These are phyloP conservation scores for Jatropha curcas DNA, from an alignment of 345 rosid genomes.

Conservation along the genomic window DNA sequence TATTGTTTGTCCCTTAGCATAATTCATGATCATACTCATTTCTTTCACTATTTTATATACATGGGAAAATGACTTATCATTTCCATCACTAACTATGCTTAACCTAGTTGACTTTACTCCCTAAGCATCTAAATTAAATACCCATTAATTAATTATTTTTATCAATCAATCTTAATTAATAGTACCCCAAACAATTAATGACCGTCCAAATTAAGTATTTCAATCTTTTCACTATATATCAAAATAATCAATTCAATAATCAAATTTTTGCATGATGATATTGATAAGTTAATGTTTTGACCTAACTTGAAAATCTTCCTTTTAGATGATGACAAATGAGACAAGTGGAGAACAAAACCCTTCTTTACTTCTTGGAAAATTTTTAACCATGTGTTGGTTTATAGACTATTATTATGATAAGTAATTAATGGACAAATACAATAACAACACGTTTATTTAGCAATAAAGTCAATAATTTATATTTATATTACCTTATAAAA, in stretches of 20 bases:
- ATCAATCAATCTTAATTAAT: too few relatives aligned
- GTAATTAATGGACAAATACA: neutral
- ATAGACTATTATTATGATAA: conserved; percentile 10
- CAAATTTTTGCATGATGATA: conserved; percentile 18
- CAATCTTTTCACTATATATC: neutral
- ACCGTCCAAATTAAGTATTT: conserved; percentile 4
- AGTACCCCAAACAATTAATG: neutral
- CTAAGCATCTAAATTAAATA: conserved; percentile 2
- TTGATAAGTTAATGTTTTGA: conserved; percentile 19
- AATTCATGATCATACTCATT: conserved; percentile 40
- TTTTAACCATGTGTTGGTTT: conserved; percentile 7
- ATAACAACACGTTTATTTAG: too few relatives aligned
- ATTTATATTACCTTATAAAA: too few relatives aligned
- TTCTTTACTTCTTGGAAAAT: conserved; percentile 8
- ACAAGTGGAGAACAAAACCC: conserved; percentile 12
- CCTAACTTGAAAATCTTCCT: neutral
- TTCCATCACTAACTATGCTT: conserved; percentile 23
- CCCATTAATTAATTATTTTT: too few relatives aligned
- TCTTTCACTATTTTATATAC: conserved; percentile 21
- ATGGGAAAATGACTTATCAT: conserved; percentile 29
- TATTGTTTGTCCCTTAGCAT: conserved; percentile 40
- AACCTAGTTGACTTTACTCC: conserved; percentile 31
- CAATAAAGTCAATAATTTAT: too few relatives aligned
- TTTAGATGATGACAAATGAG: conserved; percentile 4
- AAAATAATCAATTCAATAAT: conserved; percentile 10